These are phyloP conservation scores for Aspergillus thermomutatus DNA, from an alignment of 2,329 filamentous ascomycete genomes.

Conservation along the genomic window DNA sequence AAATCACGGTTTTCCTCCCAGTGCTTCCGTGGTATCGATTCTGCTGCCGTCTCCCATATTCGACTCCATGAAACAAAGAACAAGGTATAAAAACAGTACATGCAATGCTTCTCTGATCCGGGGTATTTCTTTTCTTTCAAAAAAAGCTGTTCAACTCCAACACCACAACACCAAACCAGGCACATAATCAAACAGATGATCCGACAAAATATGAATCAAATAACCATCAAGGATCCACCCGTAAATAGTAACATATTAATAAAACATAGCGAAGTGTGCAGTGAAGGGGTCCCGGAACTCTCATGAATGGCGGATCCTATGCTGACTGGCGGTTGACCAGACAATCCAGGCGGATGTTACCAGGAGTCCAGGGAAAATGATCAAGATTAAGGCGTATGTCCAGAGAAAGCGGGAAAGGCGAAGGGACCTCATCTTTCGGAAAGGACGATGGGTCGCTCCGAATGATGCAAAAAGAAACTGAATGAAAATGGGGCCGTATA, in stretches of 20 bases:
- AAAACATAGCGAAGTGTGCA: slow-evolving; percentile 8
- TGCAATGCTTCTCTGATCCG: slow-evolving; percentile 7
- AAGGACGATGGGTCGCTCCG: too few species aligned
- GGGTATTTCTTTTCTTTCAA: slow-evolving; percentile 10
- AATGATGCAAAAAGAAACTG: neutral
- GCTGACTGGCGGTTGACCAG: neutral
- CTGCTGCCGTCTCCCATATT: slow-evolving; percentile 1
- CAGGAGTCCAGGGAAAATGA: slow-evolving; percentile 9
- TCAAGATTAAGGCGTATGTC: slow-evolving; percentile 15
- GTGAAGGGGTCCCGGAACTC: slow-evolving; percentile 2
- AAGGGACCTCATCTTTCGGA: too few species aligned
- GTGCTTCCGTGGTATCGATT: slow-evolving; percentile 2
- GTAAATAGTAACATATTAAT: slow-evolving; percentile 11
- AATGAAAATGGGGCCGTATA: neutral
- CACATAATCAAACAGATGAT: slow-evolving; percentile 3
- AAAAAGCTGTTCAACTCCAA: slow-evolving; percentile 4
- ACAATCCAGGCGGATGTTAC: slow-evolving; percentile 7
- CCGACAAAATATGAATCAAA: slow-evolving; percentile 8
- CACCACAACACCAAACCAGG: slow-evolving; percentile 1
- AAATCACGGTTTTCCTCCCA: slow-evolving; percentile 13
- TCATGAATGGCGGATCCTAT: neutral
- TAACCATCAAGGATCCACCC: neutral
- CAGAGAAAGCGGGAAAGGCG: slow-evolving; percentile 15
- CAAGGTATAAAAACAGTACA: neutral
- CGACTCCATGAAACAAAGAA: slow-evolving; percentile 2